Conservation (phyloP, 495 filamentous ascomycete species). For the Penicillium herquei region DNA sequence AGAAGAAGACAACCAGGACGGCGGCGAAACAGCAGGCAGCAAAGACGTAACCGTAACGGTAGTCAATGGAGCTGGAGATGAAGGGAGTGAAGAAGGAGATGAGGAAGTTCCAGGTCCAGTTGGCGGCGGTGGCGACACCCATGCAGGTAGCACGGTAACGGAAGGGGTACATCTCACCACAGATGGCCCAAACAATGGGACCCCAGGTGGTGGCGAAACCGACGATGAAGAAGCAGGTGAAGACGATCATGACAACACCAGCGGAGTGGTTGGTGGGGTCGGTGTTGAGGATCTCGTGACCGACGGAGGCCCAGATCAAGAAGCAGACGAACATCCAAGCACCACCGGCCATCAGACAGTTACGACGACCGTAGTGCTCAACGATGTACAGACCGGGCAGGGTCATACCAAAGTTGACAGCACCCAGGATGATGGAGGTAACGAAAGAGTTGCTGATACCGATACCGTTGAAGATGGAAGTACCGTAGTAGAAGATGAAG, state of each 20-base stretch:
- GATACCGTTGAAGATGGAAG: conserved; percentile 66
- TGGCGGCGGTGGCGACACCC: conserved; percentile 73
- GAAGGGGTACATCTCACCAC: conserved; percentile 78
- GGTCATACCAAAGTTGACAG: conserved; percentile 72
- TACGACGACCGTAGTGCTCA: conserved; percentile 67
- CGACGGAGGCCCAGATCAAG: conserved; percentile 72
- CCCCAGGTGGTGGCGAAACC: conserved; percentile 72
- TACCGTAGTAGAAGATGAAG: conserved; percentile 83
- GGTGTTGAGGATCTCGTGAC: conserved; percentile 57
- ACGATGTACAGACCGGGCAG: conserved; percentile 73
- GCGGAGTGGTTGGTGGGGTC: conserved; percentile 54
- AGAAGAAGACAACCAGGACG: conserved; percentile 71
- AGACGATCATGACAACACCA: conserved; percentile 72
- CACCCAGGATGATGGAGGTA: conserved; percentile 71
- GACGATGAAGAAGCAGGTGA: conserved; percentile 69
- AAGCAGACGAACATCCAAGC: conserved; percentile 71
- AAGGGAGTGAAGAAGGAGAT: conserved; percentile 83
- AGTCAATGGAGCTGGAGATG: conserved; percentile 66
- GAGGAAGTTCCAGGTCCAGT: conserved; percentile 91
- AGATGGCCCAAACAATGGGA: conserved; percentile 78
- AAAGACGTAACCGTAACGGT: conserved; percentile 78
- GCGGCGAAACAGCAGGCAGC: conserved; percentile 66
- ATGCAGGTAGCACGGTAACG: conserved; percentile 73
- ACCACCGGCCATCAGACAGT: conserved; percentile 62
- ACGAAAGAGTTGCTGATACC: conserved; percentile 67